Base-by-base conservation (phyloP, 352 stramenopile genomes). In the Pythium sp. region DNA sequence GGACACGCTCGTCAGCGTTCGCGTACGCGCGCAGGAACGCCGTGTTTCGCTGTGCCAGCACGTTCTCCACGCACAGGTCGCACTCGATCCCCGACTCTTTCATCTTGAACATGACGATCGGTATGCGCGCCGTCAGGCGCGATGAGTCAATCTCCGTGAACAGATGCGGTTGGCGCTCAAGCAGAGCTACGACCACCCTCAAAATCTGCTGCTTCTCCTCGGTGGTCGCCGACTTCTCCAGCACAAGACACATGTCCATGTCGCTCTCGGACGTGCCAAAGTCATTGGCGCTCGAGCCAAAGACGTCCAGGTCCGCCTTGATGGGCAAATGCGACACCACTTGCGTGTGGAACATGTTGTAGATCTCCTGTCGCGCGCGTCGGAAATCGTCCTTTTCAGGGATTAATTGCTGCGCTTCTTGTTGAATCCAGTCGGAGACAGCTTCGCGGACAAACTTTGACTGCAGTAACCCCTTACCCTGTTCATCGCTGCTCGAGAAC, bases 21-120 rank as follows among this genome's bases (percentile, higher is more conserved):
- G 95, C 91, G 68, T 99, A 99, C 1, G 93, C 86, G 24, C 90
- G 87, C 41, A 99, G 79, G 32, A 99, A 74, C 7, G 84, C 84
- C 57, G 98, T 99, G 78, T 99, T 99, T 22, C 97, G 86, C 70
- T 99, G 86, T 1, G 98, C 97, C 18, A 99, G 79, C 5, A 94
- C 84, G 71, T 99, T 99, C 70, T 99, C 93, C 22, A 99, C 91
- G 43, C 86, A 93, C 53, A 95, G 70, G 59, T 95, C 87, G 64
- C 87, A 95, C 64, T 92, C 83, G 49, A 89, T 87, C 2, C 83
- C 80, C 20, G 76, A 82, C 14, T 79, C 71, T 0, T 78, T 80
- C 71, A 97, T 95, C 49, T 93, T 90, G 69, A 99, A 99, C 82
- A 98, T 98, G 30, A 99, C 82, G 66, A 99, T 98, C 12, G 98